Evolutionary conservation across 208 protist genomes (phyloP), one percentile per base, ranked within the genome.

Genomic region (Leishmania braziliensis): DNA sequence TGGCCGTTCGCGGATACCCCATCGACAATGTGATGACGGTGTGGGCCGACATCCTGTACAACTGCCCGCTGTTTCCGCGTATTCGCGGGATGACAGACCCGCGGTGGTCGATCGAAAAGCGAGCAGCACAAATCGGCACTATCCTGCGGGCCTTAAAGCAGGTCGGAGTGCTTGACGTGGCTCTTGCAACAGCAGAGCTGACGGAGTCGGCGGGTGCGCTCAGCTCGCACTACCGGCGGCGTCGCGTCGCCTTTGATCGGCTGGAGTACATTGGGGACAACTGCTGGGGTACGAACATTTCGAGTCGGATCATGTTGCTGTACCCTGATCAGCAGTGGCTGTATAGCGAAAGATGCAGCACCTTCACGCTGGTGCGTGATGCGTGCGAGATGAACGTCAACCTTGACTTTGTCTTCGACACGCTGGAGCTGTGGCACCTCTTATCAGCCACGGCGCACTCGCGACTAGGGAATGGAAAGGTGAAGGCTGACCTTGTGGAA

Each of bases 251-350:
- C 18, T 96, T 95, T 84, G 93, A 98, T 43, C 84, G 95, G 36
- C 58, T 95, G 46, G 93, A 98, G 83, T 98, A 96, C 87, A 91
- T 98, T 80, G 95, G 95, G 0, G 95, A 98, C 83, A 92, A 83
- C 79, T 85, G 84, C 46, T 96, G 95, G 95, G 88, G 93, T 33
- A 81, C 85, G 53, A 73, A 92, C 73, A 77, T 96, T 18, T 89
- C 90, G 16, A 85, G 84, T 65, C 90, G 95, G 26, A 90, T 98
- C 48, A 86, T 95, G 86, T 33, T 92, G 50, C 77, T 98, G 43
- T 96, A 92, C 70, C 92, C 95, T 0, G 89, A 95, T 66, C 85
- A 89, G 74, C 92, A 93, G 81, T 98, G 90, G 89, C 75, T 86
- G 65, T 94, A 95, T 80, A 95, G 92, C 70, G 87, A 96, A 79